A percentile compares a stretch with the other conserved stretches of the same genome.
Conservation (phyloP, 805 yeast species). For the Priceomyces fermenticarens region DNA sequence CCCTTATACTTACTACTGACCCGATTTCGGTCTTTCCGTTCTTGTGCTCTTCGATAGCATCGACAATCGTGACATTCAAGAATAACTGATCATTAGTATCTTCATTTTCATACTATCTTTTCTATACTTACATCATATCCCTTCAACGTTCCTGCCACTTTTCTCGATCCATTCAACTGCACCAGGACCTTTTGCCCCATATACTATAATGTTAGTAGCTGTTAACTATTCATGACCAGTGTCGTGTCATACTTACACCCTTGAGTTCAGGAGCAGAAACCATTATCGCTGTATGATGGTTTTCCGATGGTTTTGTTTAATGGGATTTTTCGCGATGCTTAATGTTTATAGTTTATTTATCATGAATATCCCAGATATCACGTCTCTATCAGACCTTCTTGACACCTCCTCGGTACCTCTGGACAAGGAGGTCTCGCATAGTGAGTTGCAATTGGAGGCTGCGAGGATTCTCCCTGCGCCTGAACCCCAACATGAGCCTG, state of each 20-base stretch:
- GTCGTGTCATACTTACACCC: conserved; percentile 35
- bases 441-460: conserved; percentile 4
- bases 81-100: conserved; percentile 41
- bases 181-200: conserved; percentile 73
- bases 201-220: conserved; percentile 44
- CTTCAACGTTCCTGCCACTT: conserved; percentile 73
- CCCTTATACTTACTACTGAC: conserved; percentile 44
- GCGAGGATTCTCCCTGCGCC: conserved; percentile 1
- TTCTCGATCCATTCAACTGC: conserved; percentile 75
- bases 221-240: conserved; percentile 1
- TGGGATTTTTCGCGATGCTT: conserved; percentile 1
- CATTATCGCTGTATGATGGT: conserved; percentile 21
- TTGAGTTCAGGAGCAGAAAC: conserved; percentile 63
- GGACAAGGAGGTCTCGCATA: background rate
- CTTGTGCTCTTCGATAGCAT: conserved; percentile 59
- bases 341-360: conserved; percentile 13
- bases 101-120: too few species aligned
- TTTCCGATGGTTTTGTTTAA: background rate
- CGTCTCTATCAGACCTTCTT: conserved; percentile 24
- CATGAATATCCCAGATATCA: conserved; percentile 18
- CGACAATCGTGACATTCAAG: conserved; percentile 67
- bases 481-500: background rate
- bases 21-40: conserved; percentile 59
- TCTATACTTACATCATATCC: conserved; percentile 70
- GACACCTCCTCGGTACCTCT: conserved; percentile 19